These are phyloP conservation scores for Candida dendrica DNA, from an alignment of 805 yeast species.

Conservation along the genomic window DNA sequence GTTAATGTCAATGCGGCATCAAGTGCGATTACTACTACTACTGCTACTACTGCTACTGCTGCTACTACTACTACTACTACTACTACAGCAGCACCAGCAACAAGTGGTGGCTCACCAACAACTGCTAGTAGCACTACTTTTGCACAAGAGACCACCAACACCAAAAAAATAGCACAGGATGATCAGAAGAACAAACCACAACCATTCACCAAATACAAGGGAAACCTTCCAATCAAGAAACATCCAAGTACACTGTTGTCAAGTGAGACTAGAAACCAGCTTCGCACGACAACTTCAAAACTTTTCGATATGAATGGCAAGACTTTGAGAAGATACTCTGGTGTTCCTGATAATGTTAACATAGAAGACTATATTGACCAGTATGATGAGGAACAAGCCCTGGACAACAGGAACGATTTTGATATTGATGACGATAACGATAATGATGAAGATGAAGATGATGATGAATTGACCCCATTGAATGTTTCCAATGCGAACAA, in stretches of 20 bases:
- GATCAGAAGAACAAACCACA: not conserved
- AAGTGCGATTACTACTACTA: too few relatives aligned
- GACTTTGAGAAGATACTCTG: constrained; percentile 66
- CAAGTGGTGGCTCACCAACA: too few relatives aligned
- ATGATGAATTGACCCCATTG: constrained; percentile 20
- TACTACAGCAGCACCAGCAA: not conserved
- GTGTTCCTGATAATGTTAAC: constrained; percentile 54
- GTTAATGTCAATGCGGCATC: too few relatives aligned
- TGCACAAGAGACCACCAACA: not conserved
- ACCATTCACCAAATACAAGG: constrained; percentile 16
- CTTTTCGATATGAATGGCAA: constrained; percentile 68
- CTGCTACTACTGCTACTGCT: not conserved
- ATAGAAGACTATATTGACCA: constrained; percentile 36
- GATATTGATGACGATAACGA: constrained; percentile 20
- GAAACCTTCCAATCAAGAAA: constrained; percentile 9
- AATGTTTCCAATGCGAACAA: constrained; percentile 15
- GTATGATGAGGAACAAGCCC: constrained; percentile 32
- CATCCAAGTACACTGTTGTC: constrained; percentile 5
- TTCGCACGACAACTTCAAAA: constrained; percentile 65
- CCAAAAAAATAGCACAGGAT: not conserved
- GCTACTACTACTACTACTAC: not conserved
- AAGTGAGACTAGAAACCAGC: constrained; percentile 21
- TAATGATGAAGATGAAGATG: constrained; percentile 17
- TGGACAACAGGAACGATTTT: constrained; percentile 24
- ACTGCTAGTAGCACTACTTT: not conserved